These are phyloP conservation scores for Ogataea haglerorum DNA, from an alignment of 805 yeast species.

Conservation along the genomic window DNA sequence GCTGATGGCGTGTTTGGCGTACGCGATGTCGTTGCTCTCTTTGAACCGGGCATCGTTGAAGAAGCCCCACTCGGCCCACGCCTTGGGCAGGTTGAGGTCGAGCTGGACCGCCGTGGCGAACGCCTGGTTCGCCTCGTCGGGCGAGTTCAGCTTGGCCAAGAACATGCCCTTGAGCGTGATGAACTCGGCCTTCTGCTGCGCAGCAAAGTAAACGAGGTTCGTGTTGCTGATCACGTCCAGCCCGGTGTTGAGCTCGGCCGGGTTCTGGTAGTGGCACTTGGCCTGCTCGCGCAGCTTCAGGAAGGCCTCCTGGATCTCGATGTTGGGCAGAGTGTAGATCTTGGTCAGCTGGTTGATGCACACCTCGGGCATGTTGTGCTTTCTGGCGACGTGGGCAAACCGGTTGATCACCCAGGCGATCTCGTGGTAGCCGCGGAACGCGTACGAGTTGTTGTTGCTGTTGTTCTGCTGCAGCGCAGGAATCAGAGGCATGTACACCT, in stretches of 20 bases:
- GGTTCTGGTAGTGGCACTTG: conserved; percentile 92
- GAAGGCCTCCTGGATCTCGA: conserved; percentile 97
- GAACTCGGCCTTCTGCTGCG: conserved; percentile 97
- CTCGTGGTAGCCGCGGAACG: conserved; percentile 97
- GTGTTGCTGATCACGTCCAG: conserved; percentile 96
- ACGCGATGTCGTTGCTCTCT: conserved; percentile 72
- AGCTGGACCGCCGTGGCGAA: conserved; percentile 97
- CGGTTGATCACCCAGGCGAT: conserved; percentile 98
- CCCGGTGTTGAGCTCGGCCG: conserved; percentile 88
- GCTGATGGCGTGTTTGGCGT: conserved; percentile 90
- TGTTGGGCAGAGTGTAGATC: conserved; percentile 93
- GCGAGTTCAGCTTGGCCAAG: conserved; percentile 81
- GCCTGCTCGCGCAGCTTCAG: conserved; percentile 95
- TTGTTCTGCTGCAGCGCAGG: conserved; percentile 76
- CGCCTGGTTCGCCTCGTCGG: conserved; percentile 95
- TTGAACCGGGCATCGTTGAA: conserved; percentile 86
- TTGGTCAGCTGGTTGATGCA: conserved; percentile 89
- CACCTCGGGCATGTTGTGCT: conserved; percentile 95
- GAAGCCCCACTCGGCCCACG: conserved; percentile 99
- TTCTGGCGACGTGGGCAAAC: conserved; percentile 97
- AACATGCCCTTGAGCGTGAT: conserved; percentile 98
- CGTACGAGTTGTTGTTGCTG: conserved; percentile 82
- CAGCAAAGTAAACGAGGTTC: conserved; percentile 90
- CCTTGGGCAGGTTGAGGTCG: conserved; percentile 90
- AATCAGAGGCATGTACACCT: conserved; percentile 88